phyloP scores from a whole-genome alignment of 768 basidiomycete species.

The Boletus insuetus region DNA sequence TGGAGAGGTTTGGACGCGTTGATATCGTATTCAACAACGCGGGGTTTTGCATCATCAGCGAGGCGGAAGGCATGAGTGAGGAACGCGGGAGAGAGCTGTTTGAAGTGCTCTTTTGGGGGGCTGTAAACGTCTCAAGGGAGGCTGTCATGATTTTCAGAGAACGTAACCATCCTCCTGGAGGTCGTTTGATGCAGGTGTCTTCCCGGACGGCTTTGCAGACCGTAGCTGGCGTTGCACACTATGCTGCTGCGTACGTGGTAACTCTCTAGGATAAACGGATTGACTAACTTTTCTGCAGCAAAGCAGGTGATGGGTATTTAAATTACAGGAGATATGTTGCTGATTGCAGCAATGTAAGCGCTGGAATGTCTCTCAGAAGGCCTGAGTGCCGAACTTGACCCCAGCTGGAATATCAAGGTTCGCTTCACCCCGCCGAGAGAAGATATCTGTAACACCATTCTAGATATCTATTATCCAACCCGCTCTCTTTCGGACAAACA shows the following conservation, averaged over 20 bases:
- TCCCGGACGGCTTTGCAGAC: constrained; percentile 29
- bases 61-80: constrained; percentile 38
- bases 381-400: constrained; percentile 40
- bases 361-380: constrained; percentile 40
- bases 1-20: constrained; percentile 38
- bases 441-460: background rate
- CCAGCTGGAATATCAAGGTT: constrained; percentile 48
- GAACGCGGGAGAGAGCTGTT: constrained; percentile 35
- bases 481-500: constrained; percentile 20
- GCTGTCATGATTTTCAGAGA: constrained; percentile 38
- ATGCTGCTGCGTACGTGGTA: constrained; percentile 26
- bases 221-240: constrained; percentile 15
- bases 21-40: constrained; percentile 50
- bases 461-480: constrained; percentile 28
- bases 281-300: constrained; percentile 13
- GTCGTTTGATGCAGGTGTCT: constrained; percentile 37
- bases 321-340: background rate
- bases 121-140: constrained; percentile 31
- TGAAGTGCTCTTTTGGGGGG: constrained; percentile 40
- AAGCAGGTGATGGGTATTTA: constrained; percentile 21
- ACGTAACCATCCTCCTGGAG: constrained; percentile 38
- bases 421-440: background rate
- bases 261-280: background rate
- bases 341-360: constrained; percentile 24
- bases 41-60: constrained; percentile 27